Percentiles rank a stretch among this genome's conserved stretches.
Conservation (phyloP, 176 grass and related monocot genomes). For the Carex cristatella region DNA sequence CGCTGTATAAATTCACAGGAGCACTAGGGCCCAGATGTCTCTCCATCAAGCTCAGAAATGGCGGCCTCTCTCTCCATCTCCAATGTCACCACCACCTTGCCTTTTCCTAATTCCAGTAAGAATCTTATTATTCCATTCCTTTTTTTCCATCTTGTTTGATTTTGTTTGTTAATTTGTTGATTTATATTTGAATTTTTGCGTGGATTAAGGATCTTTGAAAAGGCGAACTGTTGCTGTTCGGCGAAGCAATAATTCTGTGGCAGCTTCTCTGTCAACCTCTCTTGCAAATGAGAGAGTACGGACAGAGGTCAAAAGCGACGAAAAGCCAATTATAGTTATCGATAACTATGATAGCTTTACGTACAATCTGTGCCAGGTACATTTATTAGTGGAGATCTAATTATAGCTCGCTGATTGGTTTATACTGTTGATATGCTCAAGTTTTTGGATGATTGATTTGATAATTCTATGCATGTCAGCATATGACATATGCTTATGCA, state of each 20-base stretch:
- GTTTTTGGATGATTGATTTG: neutral
- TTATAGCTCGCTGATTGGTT: neutral
- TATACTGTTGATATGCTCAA: neutral
- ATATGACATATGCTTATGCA: neutral
- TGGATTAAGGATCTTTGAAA: neutral
- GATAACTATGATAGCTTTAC: slow-evolving; percentile 99
- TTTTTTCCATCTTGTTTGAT: neutral
- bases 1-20: neutral
- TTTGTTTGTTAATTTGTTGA: neutral
- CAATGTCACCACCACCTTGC: neutral
- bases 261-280: slow-evolving; percentile 4
- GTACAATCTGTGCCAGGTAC: slow-evolving; percentile 98
- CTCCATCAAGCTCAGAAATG: neutral
- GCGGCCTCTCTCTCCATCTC: neutral
- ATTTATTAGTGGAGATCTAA: neutral
- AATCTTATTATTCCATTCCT: neutral
- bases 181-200: neutral
- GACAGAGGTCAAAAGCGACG: neutral
- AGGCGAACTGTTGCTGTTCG: neutral
- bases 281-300: neutral
- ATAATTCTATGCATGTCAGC: neutral
- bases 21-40: neutral
- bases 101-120: slow-evolving; percentile 2
- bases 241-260: neutral
- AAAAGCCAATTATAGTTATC: slow-evolving; percentile 78